Evolutionary conservation across 1,284 basidiomycete genomes (phyloP), one percentile per base, ranked within the genome.

Genomic region (Puccinia triticina): DNA sequence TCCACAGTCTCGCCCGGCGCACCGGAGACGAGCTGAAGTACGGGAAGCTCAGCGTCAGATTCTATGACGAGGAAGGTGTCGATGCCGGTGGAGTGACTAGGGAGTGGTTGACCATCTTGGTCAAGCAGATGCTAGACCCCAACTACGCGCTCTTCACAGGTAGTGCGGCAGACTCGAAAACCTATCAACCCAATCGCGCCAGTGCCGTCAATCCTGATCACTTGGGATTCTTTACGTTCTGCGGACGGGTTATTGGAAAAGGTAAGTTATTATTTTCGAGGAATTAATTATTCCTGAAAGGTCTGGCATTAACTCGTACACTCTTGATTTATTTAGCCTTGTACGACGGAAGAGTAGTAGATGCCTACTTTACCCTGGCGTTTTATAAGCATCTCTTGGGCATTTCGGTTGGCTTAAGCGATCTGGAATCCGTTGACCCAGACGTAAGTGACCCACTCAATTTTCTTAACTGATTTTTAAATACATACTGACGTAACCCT

Each of bases 71-170:
- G 86, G 97, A 99, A 86, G 97, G 97, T 84, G 94, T 99, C 71
- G 97, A 99, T 87, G 97, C 97, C 0, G 97, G 97, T 37, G 97
- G 97, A 85, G 94, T 99, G 61, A 98, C 97, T 2, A 91, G 96
- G 84, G 96, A 98, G 88, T 98, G 96, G 96, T 98, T 67, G 12
- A 76, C 95, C 85, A 96, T 98, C 79, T 91, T 99, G 29, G 96
- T 96, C 0, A 91, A 95, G 79, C 96, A 98, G 87, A 99, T 99
- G 93, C 98, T 99, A 88, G 95, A 99, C 87, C 96, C 97, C n/a
- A 94, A 97, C 88, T 98, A 99, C 85, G 95, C 95, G 8, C 90
- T 99, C 29, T 99, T 99, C 90, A 94, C 98, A 87, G 96, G 96
- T 14, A 98, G 95, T 86, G 94, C 95, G 0, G 95, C 95, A 7